Evolutionary conservation across 306 rosid genomes (phyloP).

Genomic region (Ceratonia siliqua): DNA sequence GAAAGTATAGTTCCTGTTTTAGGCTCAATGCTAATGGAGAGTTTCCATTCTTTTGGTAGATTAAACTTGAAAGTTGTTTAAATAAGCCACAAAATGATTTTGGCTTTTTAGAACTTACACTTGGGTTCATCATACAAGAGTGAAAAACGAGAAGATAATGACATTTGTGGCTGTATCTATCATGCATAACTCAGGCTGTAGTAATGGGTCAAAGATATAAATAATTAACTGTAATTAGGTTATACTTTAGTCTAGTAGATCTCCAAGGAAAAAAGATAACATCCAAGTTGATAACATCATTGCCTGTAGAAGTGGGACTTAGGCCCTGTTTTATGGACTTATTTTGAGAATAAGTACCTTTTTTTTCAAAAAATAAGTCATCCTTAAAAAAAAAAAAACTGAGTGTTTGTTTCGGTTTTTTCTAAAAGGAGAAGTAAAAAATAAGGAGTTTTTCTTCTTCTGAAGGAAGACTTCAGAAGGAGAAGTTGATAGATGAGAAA

Average conservation of each 20-base stretch:
- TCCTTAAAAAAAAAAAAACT: too few relatives aligned
- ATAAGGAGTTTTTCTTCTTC: too few relatives aligned
- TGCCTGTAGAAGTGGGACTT: conserved; percentile 11
- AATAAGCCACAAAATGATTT: background rate
- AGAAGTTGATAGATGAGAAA: too few relatives aligned
- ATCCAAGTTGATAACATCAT: conserved; percentile 13
- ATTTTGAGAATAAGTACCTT: too few relatives aligned
- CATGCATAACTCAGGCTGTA: background rate
- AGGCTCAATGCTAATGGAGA: background rate
- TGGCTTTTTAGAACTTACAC: background rate
- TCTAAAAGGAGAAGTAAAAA: too few relatives aligned
- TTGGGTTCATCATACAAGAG: background rate
- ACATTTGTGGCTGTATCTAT: background rate
- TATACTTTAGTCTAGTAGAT: background rate
- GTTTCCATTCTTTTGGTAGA: background rate
- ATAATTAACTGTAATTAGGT: background rate
- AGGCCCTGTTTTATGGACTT: too few relatives aligned
- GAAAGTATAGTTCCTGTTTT: background rate
- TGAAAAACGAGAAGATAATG: background rate
- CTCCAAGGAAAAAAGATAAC: background rate
- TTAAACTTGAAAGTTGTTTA: conserved; percentile 16
- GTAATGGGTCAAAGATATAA: background rate
- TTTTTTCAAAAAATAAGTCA: too few relatives aligned
- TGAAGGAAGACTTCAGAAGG: too few relatives aligned
- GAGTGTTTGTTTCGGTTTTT: too few relatives aligned